A percentile compares a stretch with the other conserved stretches of the same genome.
phyloP scores from a whole-genome alignment of 2,329 filamentous ascomycete genomes.

The Gliomastix tumulicola region DNA sequence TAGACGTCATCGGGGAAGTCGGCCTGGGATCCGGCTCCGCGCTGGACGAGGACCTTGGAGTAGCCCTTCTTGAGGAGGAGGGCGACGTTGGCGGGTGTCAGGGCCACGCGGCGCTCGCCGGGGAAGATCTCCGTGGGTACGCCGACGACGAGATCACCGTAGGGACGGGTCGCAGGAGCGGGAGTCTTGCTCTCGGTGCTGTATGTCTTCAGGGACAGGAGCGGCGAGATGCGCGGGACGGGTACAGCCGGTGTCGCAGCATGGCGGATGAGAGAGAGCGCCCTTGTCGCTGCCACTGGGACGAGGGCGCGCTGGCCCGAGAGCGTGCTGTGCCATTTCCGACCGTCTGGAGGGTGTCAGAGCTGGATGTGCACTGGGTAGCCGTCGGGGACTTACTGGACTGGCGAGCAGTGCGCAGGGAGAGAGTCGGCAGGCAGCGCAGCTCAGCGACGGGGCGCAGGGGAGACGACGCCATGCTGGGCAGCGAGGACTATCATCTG shows the following conservation, averaged over 20 bases:
- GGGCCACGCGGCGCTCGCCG: slow-evolving; percentile 74
- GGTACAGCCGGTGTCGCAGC: slow-evolving; percentile 22
- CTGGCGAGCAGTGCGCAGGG: slow-evolving; percentile 10
- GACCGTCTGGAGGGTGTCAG: too few relatives aligned
- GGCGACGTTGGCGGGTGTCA: slow-evolving; percentile 78
- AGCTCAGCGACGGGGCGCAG: slow-evolving; percentile 26
- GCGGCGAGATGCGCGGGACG: too few relatives aligned
- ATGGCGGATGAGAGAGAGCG: slow-evolving; percentile 30
- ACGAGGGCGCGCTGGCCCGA: slow-evolving; percentile 18
- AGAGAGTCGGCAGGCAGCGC: slow-evolving; percentile 9
- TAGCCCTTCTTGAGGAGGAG: slow-evolving; percentile 83
- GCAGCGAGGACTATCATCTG: slow-evolving; percentile 17
- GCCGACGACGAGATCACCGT: slow-evolving; percentile 67
- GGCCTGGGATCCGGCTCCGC: slow-evolving; percentile 69
- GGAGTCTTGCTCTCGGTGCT: slow-evolving; percentile 33
- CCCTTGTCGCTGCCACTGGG: slow-evolving; percentile 15
- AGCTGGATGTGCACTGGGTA: too few relatives aligned
- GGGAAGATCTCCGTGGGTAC: slow-evolving; percentile 73
- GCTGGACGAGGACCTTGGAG: slow-evolving; percentile 68
- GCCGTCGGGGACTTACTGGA: slow-evolving; percentile 13
- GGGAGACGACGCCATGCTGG: slow-evolving; percentile 24
- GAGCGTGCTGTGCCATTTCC: slow-evolving; percentile 31
- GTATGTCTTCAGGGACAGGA: slow-evolving; percentile 24
- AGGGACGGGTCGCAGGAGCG: slow-evolving; percentile 49
- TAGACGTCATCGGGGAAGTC: slow-evolving; percentile 76